A percentile compares a stretch with the other conserved stretches of the same genome.
Evolutionary conservation across 2,329 filamentous ascomycete genomes (phyloP).

Genomic region (Emmonsiellopsis sp.): DNA sequence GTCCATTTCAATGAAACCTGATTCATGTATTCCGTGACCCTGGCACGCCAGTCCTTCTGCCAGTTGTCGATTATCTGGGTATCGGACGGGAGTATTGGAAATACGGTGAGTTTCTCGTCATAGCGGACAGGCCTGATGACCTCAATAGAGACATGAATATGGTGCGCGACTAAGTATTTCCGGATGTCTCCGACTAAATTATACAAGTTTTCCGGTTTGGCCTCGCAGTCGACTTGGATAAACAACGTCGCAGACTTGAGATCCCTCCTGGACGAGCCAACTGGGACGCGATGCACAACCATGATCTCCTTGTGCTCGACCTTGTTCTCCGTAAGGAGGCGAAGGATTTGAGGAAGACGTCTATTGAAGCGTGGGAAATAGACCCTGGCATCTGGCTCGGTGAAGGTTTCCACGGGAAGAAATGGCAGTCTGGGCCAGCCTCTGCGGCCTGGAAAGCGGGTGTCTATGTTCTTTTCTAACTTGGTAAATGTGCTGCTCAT

Average conservation of each 20-base stretch:
- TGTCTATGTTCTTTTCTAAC: background rate
- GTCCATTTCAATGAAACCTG: background rate
- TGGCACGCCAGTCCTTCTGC: background rate
- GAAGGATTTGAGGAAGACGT: background rate
- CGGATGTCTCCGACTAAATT: background rate
- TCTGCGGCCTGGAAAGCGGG: background rate
- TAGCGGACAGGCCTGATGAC: background rate
- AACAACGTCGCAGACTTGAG: background rate
- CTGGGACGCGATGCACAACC: background rate
- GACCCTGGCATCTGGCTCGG: background rate
- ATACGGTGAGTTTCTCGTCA: too few species aligned
- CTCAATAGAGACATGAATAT: background rate
- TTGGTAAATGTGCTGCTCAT: background rate
- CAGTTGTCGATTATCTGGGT: background rate
- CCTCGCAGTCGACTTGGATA: background rate
- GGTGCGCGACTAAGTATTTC: background rate
- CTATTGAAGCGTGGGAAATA: background rate
- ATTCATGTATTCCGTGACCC: background rate
- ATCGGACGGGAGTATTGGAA: background rate
- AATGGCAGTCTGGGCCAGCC: background rate
- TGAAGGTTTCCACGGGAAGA: background rate
- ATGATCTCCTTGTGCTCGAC: background rate
- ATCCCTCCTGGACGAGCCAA: background rate
- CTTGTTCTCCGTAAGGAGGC: too few species aligned
- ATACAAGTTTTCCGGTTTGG: background rate